Conservation (phyloP, 768 basidiomycete species). For the Tulasnella sp. region DNA sequence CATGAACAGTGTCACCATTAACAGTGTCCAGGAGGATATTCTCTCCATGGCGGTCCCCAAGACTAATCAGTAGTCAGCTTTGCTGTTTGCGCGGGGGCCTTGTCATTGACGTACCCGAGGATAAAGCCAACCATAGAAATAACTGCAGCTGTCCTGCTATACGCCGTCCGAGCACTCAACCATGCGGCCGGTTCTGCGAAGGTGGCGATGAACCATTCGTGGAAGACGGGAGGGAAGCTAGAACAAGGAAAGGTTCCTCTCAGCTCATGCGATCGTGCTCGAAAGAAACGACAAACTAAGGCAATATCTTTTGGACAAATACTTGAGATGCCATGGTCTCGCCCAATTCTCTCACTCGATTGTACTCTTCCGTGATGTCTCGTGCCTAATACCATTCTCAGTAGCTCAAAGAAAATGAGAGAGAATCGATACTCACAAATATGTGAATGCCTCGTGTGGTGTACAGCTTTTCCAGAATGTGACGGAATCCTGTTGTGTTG, state of each 20-base stretch:
- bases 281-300: constrained; percentile 39
- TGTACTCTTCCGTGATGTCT: constrained; percentile 44
- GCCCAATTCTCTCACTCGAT: constrained; percentile 41
- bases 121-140: constrained; percentile 99
- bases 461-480: constrained; percentile 64
- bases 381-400: constrained; percentile 30
- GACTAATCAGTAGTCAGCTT: constrained; percentile 37
- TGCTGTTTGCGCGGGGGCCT: not conserved
- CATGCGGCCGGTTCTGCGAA: constrained; percentile 96
- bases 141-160: constrained; percentile 84
- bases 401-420: not conserved
- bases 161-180: constrained; percentile 80
- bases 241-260: not conserved
- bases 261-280: not conserved
- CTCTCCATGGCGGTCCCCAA: constrained; percentile 96
- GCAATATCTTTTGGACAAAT: constrained; percentile 44
- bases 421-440: constrained; percentile 39
- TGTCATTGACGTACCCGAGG: constrained; percentile 60
- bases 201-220: constrained; percentile 95
- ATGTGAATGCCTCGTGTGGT: constrained; percentile 39
- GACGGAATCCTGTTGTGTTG: constrained; percentile 77
- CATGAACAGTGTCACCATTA: constrained; percentile 87
- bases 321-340: constrained; percentile 45
- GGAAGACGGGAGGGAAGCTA: constrained; percentile 80
- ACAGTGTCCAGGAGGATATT: constrained; percentile 88